Evolutionary conservation across 495 filamentous ascomycete species (phyloP).

Genomic region (Pseudomonodictys pantanalensis): DNA sequence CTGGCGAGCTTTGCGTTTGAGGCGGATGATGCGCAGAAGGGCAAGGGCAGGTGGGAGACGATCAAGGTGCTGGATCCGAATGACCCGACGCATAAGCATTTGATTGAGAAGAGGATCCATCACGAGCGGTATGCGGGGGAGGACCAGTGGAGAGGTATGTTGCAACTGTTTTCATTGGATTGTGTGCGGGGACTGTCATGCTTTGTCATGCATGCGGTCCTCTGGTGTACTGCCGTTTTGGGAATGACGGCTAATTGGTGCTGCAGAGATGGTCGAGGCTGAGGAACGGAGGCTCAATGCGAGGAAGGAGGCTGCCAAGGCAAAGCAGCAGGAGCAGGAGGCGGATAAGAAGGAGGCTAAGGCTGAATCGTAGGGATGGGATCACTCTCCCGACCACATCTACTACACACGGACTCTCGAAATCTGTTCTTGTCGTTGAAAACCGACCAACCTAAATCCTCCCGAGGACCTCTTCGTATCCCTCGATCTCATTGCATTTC

Average conservation of each 20-base stretch:
- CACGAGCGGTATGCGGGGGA: constrained; percentile 72
- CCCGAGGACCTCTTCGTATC: too few relatives aligned
- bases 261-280: constrained; percentile 45
- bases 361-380: too few relatives aligned
- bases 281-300: constrained; percentile 43
- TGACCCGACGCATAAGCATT: constrained; percentile 66
- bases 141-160: constrained; percentile 81
- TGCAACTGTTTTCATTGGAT: neutral
- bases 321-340: constrained; percentile 3
- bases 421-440: too few relatives aligned
- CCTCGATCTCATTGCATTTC: too few relatives aligned
- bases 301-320: constrained; percentile 35
- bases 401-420: too few relatives aligned
- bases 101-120: constrained; percentile 69
- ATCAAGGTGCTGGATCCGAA: constrained; percentile 69
- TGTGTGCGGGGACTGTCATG: too few relatives aligned
- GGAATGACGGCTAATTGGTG: constrained; percentile 1
- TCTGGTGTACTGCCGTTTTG: neutral
- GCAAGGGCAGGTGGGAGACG: constrained; percentile 72
- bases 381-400: too few relatives aligned
- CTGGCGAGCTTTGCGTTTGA: constrained; percentile 86
- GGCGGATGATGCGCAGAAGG: constrained; percentile 73
- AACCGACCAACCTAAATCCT: too few relatives aligned
- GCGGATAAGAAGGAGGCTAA: constrained; percentile 16
- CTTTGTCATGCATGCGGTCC: constrained; percentile 12